Conservation (phyloP, 495 filamentous ascomycete genomes). For the Friedmanniomyces simplex region DNA sequence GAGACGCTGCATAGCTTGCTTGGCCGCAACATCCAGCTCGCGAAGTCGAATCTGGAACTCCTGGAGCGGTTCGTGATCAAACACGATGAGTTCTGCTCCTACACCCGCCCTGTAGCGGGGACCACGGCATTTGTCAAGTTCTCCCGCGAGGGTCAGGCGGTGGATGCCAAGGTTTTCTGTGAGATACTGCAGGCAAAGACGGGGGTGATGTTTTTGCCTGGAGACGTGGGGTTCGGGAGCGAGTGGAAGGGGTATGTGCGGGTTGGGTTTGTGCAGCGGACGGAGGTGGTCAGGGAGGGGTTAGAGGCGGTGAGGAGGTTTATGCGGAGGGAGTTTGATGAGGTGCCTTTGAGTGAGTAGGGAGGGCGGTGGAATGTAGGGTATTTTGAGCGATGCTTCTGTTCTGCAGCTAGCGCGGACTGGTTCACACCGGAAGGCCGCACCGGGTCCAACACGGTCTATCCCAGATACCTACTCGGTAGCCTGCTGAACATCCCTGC, state of each 20-base stretch:
- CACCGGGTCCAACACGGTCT: no score
- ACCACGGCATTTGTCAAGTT: constrained; percentile 77
- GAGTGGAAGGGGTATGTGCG: constrained; percentile 74
- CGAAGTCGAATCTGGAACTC: constrained; percentile 56
- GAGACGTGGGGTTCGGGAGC: constrained; percentile 61
- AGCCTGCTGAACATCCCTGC: no score
- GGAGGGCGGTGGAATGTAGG: no score
- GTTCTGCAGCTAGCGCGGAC: no score
- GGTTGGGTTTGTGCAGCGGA: constrained; percentile 69
- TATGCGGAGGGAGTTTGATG: constrained; percentile 49
- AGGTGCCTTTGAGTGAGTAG: constrained; percentile 28
- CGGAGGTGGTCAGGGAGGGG: constrained; percentile 56
- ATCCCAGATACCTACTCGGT: no score
- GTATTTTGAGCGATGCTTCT: no score
- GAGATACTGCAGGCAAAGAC: constrained; percentile 54
- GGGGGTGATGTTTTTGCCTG: constrained; percentile 75
- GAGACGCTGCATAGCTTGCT: constrained; percentile 58
- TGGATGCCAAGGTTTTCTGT: constrained; percentile 67
- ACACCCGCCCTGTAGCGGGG: constrained; percentile 69
- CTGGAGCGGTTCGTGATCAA: constrained; percentile 58
- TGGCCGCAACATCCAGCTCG: constrained; percentile 58
- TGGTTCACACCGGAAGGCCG: no score
- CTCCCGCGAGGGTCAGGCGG: constrained; percentile 47
- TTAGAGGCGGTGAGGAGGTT: constrained; percentile 52
- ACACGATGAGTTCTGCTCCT: constrained; percentile 53